phyloP scores from a whole-genome alignment of 164 flowering plant genomes.

The Akebia trifoliata region DNA sequence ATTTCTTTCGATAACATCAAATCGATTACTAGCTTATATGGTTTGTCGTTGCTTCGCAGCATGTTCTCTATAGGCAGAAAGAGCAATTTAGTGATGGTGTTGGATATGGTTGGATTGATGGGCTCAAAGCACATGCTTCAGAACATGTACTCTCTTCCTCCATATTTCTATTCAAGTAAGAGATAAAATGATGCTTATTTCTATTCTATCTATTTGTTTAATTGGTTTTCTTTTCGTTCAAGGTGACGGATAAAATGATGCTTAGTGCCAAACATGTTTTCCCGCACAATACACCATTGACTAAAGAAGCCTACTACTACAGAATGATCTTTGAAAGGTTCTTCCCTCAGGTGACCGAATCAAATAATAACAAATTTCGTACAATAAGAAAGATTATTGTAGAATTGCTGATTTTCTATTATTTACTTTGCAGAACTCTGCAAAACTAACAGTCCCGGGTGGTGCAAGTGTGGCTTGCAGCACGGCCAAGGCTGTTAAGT shows the following conservation, averaged over 20 bases:
- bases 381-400: not conserved
- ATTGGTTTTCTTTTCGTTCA: constrained; percentile 11
- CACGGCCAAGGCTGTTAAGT: constrained; percentile 85
- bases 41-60: constrained; percentile 49
- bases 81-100: constrained; percentile 98
- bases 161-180: no score
- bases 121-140: constrained; percentile 83
- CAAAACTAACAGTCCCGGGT: constrained; percentile 76
- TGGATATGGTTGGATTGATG: constrained; percentile 97
- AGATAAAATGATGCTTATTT: no score
- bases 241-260: constrained; percentile 92
- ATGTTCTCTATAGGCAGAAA: constrained; percentile 87
- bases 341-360: constrained; percentile 76
- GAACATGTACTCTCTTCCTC: constrained; percentile 39
- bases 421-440: constrained; percentile 63
- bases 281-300: constrained; percentile 78
- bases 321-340: constrained; percentile 86
- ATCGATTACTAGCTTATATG: constrained; percentile 10
- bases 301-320: constrained; percentile 92
- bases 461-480: constrained; percentile 95
- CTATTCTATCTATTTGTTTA: no score
- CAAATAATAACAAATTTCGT: not conserved
- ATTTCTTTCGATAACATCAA: no score
- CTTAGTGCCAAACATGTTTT: constrained; percentile 59
- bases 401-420: not conserved